These are phyloP conservation scores for Candida ovalis DNA, from an alignment of 805 yeast genomes.

Conservation along the genomic window DNA sequence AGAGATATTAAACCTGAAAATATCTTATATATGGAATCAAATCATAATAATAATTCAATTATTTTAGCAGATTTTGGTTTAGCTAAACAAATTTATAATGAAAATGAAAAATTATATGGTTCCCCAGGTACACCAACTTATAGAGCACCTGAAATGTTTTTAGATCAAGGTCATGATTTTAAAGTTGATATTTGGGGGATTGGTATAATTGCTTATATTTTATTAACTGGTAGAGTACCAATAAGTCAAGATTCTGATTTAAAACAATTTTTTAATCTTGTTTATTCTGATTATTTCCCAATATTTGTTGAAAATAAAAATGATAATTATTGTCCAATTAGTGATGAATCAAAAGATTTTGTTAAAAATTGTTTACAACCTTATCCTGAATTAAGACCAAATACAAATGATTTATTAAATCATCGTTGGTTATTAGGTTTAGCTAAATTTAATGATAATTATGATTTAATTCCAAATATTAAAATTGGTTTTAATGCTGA, in stretches of 20 bases:
- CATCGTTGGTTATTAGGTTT: constrained; percentile 88
- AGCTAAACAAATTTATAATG: constrained; percentile 54
- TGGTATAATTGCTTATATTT: constrained; percentile 17
- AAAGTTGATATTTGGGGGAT: constrained; percentile 34
- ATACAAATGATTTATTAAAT: constrained; percentile 53
- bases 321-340: too few species aligned
- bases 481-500: constrained; percentile 72
- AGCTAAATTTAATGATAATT: constrained; percentile 38
- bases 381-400: constrained; percentile 58
- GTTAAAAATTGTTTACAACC: constrained; percentile 61
- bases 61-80: constrained; percentile 93
- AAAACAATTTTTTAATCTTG: constrained; percentile 3
- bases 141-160: constrained; percentile 88
- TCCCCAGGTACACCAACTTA: constrained; percentile 76
- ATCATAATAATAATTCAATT: constrained; percentile 50
- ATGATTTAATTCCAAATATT: constrained; percentile 73
- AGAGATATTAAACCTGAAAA: constrained; percentile 73
- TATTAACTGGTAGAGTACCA: constrained; percentile 47
- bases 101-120: constrained; percentile 12
- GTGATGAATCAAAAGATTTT: constrained; percentile 71
- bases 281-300: constrained; percentile 8
- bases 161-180: constrained; percentile 37
- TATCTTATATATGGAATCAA: constrained; percentile 51
- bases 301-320: constrained; percentile 5
- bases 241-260: constrained; percentile 8